phyloP scores from a whole-genome alignment of 257 asterid genomes.

The Lycium barbarum region DNA sequence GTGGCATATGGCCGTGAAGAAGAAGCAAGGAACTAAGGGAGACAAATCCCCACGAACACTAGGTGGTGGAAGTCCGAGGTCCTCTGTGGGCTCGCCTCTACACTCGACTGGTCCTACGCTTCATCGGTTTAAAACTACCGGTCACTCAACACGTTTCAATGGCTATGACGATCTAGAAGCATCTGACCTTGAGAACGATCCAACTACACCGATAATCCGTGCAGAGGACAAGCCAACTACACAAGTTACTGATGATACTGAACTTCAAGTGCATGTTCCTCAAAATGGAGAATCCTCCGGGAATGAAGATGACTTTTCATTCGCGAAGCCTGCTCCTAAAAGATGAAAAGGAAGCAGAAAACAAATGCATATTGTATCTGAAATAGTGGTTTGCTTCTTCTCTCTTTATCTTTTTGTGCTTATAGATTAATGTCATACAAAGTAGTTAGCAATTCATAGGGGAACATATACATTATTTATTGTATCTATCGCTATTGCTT shows the following conservation, averaged over 20 bases:
- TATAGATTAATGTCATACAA: background rate
- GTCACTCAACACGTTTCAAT: conserved; percentile 56
- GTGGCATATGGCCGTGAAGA: conserved; percentile 92
- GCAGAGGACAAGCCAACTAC: conserved; percentile 51
- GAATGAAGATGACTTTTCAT: conserved; percentile 73
- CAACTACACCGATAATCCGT: conserved; percentile 51
- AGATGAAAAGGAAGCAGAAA: conserved; percentile 15
- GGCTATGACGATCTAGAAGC: conserved; percentile 53
- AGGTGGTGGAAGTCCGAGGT: conserved; percentile 68
- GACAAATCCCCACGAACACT: conserved; percentile 61
- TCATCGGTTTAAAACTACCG: conserved; percentile 72
- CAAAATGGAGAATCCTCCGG: conserved; percentile 37
- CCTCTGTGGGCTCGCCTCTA: conserved; percentile 70
- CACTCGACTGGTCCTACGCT: conserved; percentile 56
- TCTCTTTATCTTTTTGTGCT: background rate
- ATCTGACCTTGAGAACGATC: conserved; percentile 67
- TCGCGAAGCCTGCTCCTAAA: conserved; percentile 55
- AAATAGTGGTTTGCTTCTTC: background rate
- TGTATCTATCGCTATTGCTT: conserved; percentile 16
- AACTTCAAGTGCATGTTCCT: conserved; percentile 34
- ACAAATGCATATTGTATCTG: conserved; percentile 2
- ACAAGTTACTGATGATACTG: conserved; percentile 42
- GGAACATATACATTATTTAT: background rate
- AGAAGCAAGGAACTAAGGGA: conserved; percentile 57
- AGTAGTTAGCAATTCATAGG: conserved; percentile 17